Evolutionary conservation across 208 protist genomes (phyloP), one percentile per base, ranked within the genome.

Genomic region (Zelonia costaricensis): DNA sequence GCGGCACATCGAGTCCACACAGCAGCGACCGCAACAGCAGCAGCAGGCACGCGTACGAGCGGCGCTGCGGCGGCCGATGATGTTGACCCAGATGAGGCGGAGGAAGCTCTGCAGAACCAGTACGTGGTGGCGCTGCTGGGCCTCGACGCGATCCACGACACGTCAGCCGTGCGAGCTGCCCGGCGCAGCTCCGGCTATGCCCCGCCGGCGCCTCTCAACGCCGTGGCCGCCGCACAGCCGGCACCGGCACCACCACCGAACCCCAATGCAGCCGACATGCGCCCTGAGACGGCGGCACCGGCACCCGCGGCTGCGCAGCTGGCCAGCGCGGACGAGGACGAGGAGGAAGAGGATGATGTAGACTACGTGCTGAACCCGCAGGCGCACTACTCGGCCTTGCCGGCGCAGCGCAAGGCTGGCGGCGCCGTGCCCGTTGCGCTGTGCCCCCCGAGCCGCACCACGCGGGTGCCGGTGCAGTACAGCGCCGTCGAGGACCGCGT

Each of bases 61-160:
- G 30, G 10, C 1, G 4, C 30, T 22, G 18, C 3, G 20, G 46
- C 36, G 36, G 20, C 25, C 12, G n/a, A n/a, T n/a, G n/a, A n/a
- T n/a, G n/a, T n/a, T n/a, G n/a, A n/a, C n/a, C n/a, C 33, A 38
- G 33, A 38, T 10, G 33, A 4, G 7, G 33, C 4, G 13, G 45
- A 40, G 57, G 23, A 30, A 6, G 60, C 48, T 5, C 39, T 66
- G 60, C 60, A 66, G 60, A 48, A 66, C 38, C 60, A 66, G 48
- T 66, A 57, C 60, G 60, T 66, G 1, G 48, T 66, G 27, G 60
- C 60, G 25, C 31, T 66, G 48, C 31, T 66, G 23, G 58, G 58
- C 36, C 53, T 46, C 25, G 58, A 64, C 36, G 46, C 46, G 0
- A 64, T 64, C 40, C 5, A 53, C 3, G 58, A 64, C 27, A 16